Evolutionary conservation across 306 rosid genomes (phyloP).

Genomic region (Lathyrus sativus): DNA sequence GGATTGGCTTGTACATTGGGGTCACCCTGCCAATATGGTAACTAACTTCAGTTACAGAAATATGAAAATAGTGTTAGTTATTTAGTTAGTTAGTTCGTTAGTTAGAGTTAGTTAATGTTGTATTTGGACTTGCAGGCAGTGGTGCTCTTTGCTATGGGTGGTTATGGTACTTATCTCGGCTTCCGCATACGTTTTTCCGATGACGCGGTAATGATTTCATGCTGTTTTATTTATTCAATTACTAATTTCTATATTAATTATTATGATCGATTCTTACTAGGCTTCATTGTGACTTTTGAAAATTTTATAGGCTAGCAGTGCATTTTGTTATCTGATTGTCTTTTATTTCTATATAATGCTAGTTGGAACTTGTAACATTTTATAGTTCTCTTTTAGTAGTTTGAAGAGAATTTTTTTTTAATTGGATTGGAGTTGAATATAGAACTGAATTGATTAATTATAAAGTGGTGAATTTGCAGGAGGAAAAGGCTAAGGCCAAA

Average conservation of each 20-base stretch:
- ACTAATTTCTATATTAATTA: background rate
- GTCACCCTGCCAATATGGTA: slow-evolving; percentile 94
- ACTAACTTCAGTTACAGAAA: background rate
- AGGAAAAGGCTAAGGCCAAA: slow-evolving; percentile 87
- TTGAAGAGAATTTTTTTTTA: background rate
- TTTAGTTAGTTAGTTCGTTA: background rate
- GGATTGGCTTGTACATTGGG: slow-evolving; percentile 95
- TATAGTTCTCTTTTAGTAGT: background rate
- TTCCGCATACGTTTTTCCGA: slow-evolving; percentile 79
- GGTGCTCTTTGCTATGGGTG: slow-evolving; percentile 96
- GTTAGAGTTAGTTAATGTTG: background rate
- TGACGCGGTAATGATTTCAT: slow-evolving; percentile 51
- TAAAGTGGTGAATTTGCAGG: slow-evolving; percentile 44
- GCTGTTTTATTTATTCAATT: background rate
- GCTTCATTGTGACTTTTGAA: background rate
- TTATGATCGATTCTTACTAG: background rate
- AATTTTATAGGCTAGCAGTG: background rate
- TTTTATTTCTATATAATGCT: background rate
- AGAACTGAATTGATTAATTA: background rate
- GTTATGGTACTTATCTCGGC: slow-evolving; percentile 92
- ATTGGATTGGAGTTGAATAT: background rate
- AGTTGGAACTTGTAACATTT: background rate
- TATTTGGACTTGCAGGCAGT: slow-evolving; percentile 60
- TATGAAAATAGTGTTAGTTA: background rate
- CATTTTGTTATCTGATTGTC: no score